A percentile compares a stretch with the other conserved stretches of the same genome.
Evolutionary conservation across 225 moss, liverwort and hornwort genomes (phyloP).

Genomic region (Marchantia paleacea): DNA sequence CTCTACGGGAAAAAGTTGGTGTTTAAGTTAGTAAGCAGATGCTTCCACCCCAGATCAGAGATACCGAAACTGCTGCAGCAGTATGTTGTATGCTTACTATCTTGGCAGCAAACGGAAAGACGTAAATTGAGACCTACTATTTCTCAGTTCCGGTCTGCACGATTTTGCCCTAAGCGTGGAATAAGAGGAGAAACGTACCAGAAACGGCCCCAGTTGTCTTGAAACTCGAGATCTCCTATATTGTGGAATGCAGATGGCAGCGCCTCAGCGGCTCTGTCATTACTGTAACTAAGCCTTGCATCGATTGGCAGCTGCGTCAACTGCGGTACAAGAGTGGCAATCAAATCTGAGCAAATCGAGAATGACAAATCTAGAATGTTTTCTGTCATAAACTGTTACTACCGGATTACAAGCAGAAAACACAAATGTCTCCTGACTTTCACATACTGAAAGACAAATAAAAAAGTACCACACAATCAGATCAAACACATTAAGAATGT

Average conservation of each 20-base stretch:
- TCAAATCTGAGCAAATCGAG: neutral
- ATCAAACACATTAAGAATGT: neutral
- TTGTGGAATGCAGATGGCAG: slow-evolving; percentile 85
- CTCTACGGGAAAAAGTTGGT: neutral
- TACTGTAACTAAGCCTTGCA: slow-evolving; percentile 62
- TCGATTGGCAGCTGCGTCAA: slow-evolving; percentile 73
- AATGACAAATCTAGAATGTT: neutral
- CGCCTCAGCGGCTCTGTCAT: slow-evolving; percentile 69
- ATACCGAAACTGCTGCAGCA: neutral
- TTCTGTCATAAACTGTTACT: neutral
- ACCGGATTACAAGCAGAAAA: neutral
- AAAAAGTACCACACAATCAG: neutral
- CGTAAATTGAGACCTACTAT: too few species aligned
- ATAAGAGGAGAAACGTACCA: slow-evolving; percentile 50
- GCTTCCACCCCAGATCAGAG: neutral
- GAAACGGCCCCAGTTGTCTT: slow-evolving; percentile 92
- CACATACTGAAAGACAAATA: neutral
- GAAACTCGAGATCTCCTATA: slow-evolving; percentile 88
- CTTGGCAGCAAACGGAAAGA: too few species aligned
- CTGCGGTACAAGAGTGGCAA: slow-evolving; percentile 28
- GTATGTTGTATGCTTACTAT: neutral
- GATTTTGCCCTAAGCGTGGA: neutral
- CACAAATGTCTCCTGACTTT: neutral
- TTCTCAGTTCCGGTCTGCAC: neutral
- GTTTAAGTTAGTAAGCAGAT: neutral